phyloP scores from a whole-genome alignment of 768 basidiomycete species.

The Tremella yokohamensis region DNA sequence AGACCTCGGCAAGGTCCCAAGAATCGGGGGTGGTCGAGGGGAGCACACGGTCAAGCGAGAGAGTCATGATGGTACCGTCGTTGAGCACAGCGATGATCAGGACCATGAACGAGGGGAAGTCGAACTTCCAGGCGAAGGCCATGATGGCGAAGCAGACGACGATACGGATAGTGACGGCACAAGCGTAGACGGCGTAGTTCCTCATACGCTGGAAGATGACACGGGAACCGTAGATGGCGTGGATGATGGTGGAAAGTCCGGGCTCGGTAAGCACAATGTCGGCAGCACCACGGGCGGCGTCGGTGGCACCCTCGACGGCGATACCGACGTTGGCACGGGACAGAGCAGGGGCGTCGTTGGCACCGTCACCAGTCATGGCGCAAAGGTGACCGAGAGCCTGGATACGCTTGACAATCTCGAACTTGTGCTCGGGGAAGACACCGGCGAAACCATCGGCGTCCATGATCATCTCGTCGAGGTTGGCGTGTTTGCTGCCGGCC shows the following conservation, averaged over 20 bases:
- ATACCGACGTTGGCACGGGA: conserved; percentile 99
- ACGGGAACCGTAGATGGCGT: conserved; percentile 96
- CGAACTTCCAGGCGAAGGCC: conserved; percentile 91
- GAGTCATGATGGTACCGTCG: conserved; percentile 98
- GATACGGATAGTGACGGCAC: conserved; percentile 95
- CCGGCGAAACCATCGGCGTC: conserved; percentile 99
- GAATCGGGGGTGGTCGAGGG: conserved; percentile 88
- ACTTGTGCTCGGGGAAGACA: conserved; percentile 99
- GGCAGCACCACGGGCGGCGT: conserved; percentile 96
- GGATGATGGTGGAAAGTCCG: conserved; percentile 97
- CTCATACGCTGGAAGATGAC: conserved; percentile 99
- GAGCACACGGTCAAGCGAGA: conserved; percentile 84
- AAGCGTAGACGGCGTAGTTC: conserved; percentile 97
- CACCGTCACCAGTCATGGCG: conserved; percentile 99
- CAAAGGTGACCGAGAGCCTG: conserved; percentile 92
- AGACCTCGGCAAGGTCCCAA: conserved; percentile 96
- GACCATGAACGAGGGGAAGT: conserved; percentile 99
- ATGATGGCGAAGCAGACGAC: conserved; percentile 95
- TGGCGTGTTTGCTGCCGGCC: conserved; percentile 74
- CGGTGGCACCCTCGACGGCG: conserved; percentile 97
- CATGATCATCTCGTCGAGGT: conserved; percentile 97
- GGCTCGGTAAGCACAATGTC: conserved; percentile 98
- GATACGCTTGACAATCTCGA: conserved; percentile 97
- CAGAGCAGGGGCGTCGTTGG: conserved; percentile 95
- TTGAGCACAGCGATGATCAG: conserved; percentile 95